A percentile compares a stretch with the other conserved stretches of the same genome.
phyloP scores from a whole-genome alignment of 108 stramenopile genomes.

The Stephanodiscus triporus region DNA sequence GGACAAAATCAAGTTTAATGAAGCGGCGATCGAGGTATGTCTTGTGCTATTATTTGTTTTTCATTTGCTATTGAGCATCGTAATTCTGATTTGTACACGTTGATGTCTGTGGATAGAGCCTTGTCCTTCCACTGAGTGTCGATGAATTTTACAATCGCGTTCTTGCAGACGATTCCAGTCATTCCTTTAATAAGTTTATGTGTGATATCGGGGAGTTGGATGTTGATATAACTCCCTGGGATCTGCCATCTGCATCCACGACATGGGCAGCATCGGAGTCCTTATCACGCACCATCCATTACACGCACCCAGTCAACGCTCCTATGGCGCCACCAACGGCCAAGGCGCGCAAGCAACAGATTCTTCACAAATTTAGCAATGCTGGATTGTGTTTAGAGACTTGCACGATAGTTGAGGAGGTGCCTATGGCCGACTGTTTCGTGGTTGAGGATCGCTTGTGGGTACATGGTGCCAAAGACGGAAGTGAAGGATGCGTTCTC shows the following conservation, averaged over 20 bases:
- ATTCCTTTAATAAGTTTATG: conserved; percentile 60
- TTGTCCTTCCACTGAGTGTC: conserved; percentile 45
- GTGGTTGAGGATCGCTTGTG: conserved; percentile 74
- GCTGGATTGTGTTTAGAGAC: conserved; percentile 74
- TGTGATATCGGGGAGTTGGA: conserved; percentile 55
- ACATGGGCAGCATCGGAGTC: background rate
- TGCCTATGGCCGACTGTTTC: conserved; percentile 90
- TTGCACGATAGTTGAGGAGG: conserved; percentile 72
- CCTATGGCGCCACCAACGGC: conserved; percentile 88
- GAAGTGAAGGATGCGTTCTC: conserved; percentile 42
- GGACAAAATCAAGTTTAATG: conserved; percentile 26
- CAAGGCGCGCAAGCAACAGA: conserved; percentile 73
- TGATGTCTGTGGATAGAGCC: conserved; percentile 2
- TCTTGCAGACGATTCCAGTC: conserved; percentile 55
- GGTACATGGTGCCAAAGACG: conserved; percentile 46
- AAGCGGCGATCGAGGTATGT: conserved; percentile 35
- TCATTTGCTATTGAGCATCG: background rate
- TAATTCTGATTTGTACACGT: background rate
- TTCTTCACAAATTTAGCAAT: conserved; percentile 52
- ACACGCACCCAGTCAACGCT: conserved; percentile 79
- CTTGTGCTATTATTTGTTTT: background rate
- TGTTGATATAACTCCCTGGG: conserved; percentile 62
- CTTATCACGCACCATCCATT: conserved; percentile 61
- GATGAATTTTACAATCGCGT: conserved; percentile 62
- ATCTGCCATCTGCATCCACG: conserved; percentile 9